phyloP scores from a whole-genome alignment of 805 yeast genomes.

The Candida saitoana region DNA sequence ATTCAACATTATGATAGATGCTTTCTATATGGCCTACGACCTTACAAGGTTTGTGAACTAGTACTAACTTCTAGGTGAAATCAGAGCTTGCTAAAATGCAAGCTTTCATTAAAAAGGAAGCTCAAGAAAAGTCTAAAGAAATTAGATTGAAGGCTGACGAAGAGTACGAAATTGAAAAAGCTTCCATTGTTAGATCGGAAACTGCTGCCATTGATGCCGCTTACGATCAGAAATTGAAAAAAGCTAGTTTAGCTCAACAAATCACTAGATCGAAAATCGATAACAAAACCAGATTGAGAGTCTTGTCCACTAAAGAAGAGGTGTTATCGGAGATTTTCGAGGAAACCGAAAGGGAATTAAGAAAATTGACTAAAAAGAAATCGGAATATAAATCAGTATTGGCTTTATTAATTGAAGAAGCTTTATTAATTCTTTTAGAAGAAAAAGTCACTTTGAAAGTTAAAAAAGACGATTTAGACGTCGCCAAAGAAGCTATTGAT shows the following conservation, averaged over 20 bases:
- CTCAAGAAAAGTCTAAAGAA: constrained; percentile 97
- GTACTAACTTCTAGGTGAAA: constrained; percentile 55
- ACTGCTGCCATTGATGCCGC: constrained; percentile 79
- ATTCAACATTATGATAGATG: too few species aligned
- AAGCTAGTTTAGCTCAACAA: constrained; percentile 89
- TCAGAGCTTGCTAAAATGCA: constrained; percentile 97
- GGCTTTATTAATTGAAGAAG: constrained; percentile 76
- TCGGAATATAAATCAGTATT: constrained; percentile 64
- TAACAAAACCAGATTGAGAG: constrained; percentile 90
- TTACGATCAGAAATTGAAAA: constrained; percentile 80
- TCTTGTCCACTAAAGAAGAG: constrained; percentile 76
- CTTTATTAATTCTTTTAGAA: constrained; percentile 69
- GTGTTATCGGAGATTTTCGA: constrained; percentile 72
- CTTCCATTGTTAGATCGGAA: constrained; percentile 89
- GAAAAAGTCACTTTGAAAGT: constrained; percentile 59
- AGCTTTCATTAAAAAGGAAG: constrained; percentile 97
- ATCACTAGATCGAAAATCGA: constrained; percentile 92
- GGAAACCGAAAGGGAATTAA: constrained; percentile 61
- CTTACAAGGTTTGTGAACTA: not conserved
- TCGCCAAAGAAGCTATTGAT: constrained; percentile 58
- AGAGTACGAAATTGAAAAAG: constrained; percentile 97
- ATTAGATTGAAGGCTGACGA: constrained; percentile 94
- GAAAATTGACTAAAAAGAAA: constrained; percentile 51
- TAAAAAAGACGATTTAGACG: constrained; percentile 57
- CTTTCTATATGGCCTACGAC: too few species aligned